These are phyloP conservation scores for Penicillium sumatraense DNA, from an alignment of 2,329 filamentous ascomycete genomes.

Conservation along the genomic window DNA sequence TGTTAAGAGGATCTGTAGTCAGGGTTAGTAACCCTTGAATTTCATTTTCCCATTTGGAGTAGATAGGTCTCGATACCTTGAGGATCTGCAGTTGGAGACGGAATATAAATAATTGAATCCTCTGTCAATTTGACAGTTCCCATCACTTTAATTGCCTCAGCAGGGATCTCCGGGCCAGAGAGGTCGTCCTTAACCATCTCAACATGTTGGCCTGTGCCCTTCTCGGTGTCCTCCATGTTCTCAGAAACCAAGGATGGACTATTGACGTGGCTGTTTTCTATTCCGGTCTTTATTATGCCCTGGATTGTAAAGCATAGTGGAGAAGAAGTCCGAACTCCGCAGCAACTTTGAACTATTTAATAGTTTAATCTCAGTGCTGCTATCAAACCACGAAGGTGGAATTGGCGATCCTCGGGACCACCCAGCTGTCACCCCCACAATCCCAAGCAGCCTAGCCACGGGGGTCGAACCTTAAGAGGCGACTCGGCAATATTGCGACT, in stretches of 20 bases:
- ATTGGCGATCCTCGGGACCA: slow-evolving; percentile 16
- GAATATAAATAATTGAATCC: slow-evolving; percentile 40
- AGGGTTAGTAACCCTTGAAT: too few relatives aligned
- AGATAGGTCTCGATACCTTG: too few relatives aligned
- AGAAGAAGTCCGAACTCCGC: background rate
- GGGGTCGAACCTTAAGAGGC: background rate
- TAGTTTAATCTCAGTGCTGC: background rate
- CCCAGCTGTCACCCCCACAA: background rate
- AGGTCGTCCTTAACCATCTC: slow-evolving; percentile 19
- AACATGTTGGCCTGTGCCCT: slow-evolving; percentile 18
- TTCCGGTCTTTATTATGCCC: background rate
- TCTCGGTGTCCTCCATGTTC: slow-evolving; percentile 8
- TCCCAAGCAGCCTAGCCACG: slow-evolving; percentile 1
- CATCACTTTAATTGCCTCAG: slow-evolving; percentile 19
- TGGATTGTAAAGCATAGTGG: background rate
- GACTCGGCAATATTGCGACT: background rate
- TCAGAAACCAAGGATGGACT: background rate
- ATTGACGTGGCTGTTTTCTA: background rate
- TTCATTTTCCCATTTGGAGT: too few relatives aligned
- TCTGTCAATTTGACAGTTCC: slow-evolving; percentile 36
- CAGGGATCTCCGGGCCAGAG: background rate
- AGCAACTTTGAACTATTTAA: background rate
- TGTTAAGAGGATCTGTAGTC: slow-evolving; percentile 34
- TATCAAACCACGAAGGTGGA: background rate
- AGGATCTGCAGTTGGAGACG: slow-evolving; percentile 40